Evolutionary conservation across 2,329 filamentous ascomycete genomes (phyloP), one percentile per base, ranked within the genome.

Genomic region (Exophiala lecanii-corni): DNA sequence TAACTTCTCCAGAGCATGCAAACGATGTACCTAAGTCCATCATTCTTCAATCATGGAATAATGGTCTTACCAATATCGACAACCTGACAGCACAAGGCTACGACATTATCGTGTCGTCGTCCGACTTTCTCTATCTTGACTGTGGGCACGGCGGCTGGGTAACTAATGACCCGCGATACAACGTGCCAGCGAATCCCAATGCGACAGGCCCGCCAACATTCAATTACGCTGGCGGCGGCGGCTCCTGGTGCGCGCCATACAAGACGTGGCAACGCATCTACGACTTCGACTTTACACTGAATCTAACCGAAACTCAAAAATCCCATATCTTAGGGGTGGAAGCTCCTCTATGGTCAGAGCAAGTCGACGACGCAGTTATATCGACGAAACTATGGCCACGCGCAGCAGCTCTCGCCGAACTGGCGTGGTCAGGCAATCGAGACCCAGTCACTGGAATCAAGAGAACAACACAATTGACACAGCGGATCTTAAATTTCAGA

Each of bases 201-300:
- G 60, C 65, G 5, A 56, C 55, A 13, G 58, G 56, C 1, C 42
- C 45, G 6, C 58, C 66, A 3, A 75, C 64, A 55, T 77, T 76
- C 68, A 78, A 78, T 65, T 78, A 72, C 56, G 65, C 64, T n/a
- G 75, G 69, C 33, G 50, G 42, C 16, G 74, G 75, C 28, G 75
- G 74, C 13, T 74, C 70, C n/a, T 78, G 74, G 74, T 78, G 75
- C 55, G 70, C 68, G 0, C 75, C 75, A 0, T 78, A 77, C 66
- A 78, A 78, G 59, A 76, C 73, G 15, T 78, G 74, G 74, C 75
- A 78, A 57, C 73, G 74, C 36, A 76, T 78, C 60, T 78, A 78
- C 61, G 66, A 75, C 64, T 78, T 71, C 57, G 74, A 78, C 61
- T 77, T 78, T 56, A 72, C 72, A 0, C 49, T 58, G 34, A 70